phyloP scores from a whole-genome alignment of 768 basidiomycete genomes.

The Suillus variegatus region DNA sequence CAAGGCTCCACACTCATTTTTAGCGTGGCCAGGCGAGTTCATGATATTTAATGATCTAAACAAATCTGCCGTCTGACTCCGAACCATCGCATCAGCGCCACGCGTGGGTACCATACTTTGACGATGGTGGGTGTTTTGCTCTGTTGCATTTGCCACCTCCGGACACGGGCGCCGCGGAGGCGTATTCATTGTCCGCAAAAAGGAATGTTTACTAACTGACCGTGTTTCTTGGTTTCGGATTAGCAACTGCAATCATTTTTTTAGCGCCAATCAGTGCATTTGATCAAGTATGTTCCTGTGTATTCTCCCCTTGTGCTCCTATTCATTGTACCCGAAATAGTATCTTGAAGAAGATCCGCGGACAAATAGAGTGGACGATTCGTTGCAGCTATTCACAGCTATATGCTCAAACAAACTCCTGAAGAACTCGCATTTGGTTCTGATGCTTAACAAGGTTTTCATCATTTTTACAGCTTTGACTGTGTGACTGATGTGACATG shows the following conservation, averaged over 20 bases:
- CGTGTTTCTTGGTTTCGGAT: constrained; percentile 6
- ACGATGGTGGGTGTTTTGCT: constrained; percentile 59
- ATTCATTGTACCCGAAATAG: constrained; percentile 35
- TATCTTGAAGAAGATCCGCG: constrained; percentile 82
- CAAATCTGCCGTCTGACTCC: constrained; percentile 16
- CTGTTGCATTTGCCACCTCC: constrained; percentile 12
- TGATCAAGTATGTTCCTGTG: constrained; percentile 60
- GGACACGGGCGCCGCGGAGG: neutral
- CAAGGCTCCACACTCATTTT: constrained; percentile 5
- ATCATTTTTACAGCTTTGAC: constrained; percentile 11
- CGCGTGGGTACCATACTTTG: constrained; percentile 84
- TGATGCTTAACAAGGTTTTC: constrained; percentile 76
- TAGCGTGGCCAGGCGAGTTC: constrained; percentile 63
- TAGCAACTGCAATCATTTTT: constrained; percentile 85
- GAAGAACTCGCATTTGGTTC: constrained; percentile 68
- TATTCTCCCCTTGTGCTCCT: constrained; percentile 8
- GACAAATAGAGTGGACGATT: constrained; percentile 81
- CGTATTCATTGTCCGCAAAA: neutral
- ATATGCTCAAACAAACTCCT: constrained; percentile 78
- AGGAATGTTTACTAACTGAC: constrained; percentile 7
- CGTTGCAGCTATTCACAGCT: constrained; percentile 72
- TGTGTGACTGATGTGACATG: constrained; percentile 11
- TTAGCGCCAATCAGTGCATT: constrained; percentile 85
- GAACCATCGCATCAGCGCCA: constrained; percentile 51
- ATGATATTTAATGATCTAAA: constrained; percentile 10